Percentiles rank a stretch among this genome's conserved stretches.
These are phyloP conservation scores for Aureobasidium musti DNA, from an alignment of 2,329 filamentous ascomycete species.

Conservation along the genomic window DNA sequence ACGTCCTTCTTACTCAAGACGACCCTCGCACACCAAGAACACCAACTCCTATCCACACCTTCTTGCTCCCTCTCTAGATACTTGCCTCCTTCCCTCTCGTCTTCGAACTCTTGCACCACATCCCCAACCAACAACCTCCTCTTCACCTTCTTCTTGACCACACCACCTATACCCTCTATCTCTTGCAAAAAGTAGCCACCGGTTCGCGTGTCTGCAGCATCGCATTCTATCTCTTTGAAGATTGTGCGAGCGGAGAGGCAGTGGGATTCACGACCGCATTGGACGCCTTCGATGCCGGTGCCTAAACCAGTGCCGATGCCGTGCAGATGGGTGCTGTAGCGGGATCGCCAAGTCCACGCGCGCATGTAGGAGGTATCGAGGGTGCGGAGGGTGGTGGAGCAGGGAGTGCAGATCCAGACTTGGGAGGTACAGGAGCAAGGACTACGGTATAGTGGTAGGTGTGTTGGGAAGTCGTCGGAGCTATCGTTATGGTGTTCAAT, in stretches of 20 bases:
- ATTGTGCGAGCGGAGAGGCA: conserved; percentile 77
- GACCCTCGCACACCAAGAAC: conserved; percentile 83
- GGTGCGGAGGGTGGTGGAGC: conserved; percentile 68
- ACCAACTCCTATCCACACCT: conserved; percentile 76
- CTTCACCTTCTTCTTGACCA: conserved; percentile 85
- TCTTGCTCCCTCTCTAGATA: conserved; percentile 70
- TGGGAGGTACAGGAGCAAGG: conserved; percentile 62
- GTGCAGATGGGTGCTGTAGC: conserved; percentile 73
- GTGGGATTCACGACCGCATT: conserved; percentile 74
- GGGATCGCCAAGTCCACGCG: conserved; percentile 86
- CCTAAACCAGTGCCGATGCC: conserved; percentile 84
- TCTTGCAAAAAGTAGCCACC: conserved; percentile 83
- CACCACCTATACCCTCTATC: conserved; percentile 85
- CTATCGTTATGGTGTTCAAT: not conserved
- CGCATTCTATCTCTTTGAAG: conserved; percentile 81
- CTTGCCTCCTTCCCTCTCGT: conserved; percentile 66
- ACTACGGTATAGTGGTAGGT: conserved; percentile 42
- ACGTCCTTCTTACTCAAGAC: conserved; percentile 61
- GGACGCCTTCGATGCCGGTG: conserved; percentile 82
- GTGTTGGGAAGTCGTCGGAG: not conserved
- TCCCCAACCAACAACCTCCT: conserved; percentile 78
- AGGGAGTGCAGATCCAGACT: conserved; percentile 85
- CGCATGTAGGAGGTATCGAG: conserved; percentile 61
- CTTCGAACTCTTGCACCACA: conserved; percentile 81
- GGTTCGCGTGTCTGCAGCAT: conserved; percentile 51